Evolutionary conservation across 2,329 filamentous ascomycete species (phyloP).

Genomic region (Talaromyces sp.): DNA sequence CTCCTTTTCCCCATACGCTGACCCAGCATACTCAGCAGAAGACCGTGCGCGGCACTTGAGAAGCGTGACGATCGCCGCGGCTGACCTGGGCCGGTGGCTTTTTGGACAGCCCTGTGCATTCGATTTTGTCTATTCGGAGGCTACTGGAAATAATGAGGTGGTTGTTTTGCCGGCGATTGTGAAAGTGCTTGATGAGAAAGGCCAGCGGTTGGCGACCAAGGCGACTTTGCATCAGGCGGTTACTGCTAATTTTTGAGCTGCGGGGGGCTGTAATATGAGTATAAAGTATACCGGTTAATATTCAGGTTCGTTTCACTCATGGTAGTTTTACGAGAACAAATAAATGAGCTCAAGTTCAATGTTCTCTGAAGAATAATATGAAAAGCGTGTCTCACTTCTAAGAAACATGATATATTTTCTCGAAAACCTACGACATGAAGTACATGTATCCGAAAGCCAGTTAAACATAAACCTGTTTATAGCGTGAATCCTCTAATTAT

Average conservation of each 20-base stretch:
- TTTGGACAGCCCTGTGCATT: constrained; percentile 24
- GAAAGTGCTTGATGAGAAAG: constrained; percentile 20
- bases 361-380: too few species aligned
- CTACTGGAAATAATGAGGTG: neutral
- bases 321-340: neutral
- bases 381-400: too few species aligned
- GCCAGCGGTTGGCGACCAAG: constrained; percentile 11
- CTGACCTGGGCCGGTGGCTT: constrained; percentile 22
- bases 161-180: constrained; percentile 17
- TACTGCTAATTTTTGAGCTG: neutral
- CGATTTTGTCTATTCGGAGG: constrained; percentile 11
- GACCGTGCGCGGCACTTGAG: constrained; percentile 18
- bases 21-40: constrained; percentile 10
- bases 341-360: too few species aligned
- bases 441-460: too few species aligned
- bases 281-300: neutral
- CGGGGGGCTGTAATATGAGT: too few species aligned
- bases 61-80: constrained; percentile 17
- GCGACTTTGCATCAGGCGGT: constrained; percentile 16
- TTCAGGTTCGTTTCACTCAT: neutral
- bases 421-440: too few species aligned
- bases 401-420: too few species aligned
- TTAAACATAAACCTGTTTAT: neutral
- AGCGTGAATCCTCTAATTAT: neutral
- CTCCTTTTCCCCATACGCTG: constrained; percentile 19